Evolutionary conservation across 495 filamentous ascomycete genomes (phyloP).

Genomic region (Coniosporium apollinis): DNA sequence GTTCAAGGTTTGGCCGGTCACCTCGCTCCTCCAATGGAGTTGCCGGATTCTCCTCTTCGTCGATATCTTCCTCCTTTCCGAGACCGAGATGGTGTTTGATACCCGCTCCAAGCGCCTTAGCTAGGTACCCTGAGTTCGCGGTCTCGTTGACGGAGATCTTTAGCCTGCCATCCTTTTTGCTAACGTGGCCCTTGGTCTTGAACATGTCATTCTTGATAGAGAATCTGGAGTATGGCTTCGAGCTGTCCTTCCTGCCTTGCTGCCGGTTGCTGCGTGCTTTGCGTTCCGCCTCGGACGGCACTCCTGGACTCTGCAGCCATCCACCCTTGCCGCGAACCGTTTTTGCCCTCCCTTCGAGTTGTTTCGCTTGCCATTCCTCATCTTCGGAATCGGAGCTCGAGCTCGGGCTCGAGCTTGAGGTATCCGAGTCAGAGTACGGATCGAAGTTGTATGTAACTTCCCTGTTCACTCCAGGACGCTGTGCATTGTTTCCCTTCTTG

Average conservation of each 20-base stretch:
- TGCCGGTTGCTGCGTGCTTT: too few species aligned
- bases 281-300: too few species aligned
- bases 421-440: not conserved
- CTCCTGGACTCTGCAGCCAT: too few species aligned
- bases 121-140: slow-evolving; percentile 45
- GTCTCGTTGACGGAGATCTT: slow-evolving; percentile 54
- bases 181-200: slow-evolving; percentile 45
- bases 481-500: not conserved
- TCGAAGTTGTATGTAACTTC: not conserved
- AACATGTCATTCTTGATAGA: slow-evolving; percentile 46
- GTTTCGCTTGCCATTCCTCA: not conserved
- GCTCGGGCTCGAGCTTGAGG: not conserved
- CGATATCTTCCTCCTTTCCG: slow-evolving; percentile 1
- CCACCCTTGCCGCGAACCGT: not conserved
- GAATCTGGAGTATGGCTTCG: slow-evolving; percentile 21
- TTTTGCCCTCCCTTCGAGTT: not conserved
- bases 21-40: not conserved
- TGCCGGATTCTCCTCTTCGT: not conserved
- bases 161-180: slow-evolving; percentile 50
- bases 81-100: slow-evolving; percentile 25
- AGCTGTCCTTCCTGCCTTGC: not conserved
- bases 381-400: not conserved
- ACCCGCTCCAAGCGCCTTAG: slow-evolving; percentile 48
- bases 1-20: not conserved
- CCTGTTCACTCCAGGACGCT: too few species aligned